Conservation (phyloP, 225 moss, liverwort and hornwort genomes). For the Sphagnum contortum region DNA sequence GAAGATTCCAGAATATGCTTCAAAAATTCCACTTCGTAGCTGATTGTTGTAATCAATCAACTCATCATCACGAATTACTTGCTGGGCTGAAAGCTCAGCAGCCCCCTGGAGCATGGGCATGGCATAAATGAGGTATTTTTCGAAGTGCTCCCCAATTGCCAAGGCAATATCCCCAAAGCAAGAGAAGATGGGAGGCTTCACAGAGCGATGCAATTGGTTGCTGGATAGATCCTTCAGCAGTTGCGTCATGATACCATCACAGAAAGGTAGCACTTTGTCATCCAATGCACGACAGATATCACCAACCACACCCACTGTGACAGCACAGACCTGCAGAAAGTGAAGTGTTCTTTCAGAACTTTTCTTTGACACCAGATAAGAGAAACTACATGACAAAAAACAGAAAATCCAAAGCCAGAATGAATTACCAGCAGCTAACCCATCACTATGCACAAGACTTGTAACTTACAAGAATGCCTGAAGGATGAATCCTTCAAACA, state of each 20-base stretch:
- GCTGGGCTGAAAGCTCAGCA: slow-evolving; percentile 2
- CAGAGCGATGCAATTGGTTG: slow-evolving; percentile 4
- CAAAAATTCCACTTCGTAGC: slow-evolving; percentile 5
- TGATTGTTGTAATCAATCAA: slow-evolving; percentile 8
- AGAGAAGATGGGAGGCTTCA: slow-evolving; percentile 7
- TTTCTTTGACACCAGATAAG: too few species aligned
- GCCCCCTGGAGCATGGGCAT: slow-evolving; percentile 7
- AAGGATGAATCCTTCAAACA: too few species aligned
- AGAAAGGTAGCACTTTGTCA: slow-evolving; percentile 5
- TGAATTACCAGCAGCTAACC: too few species aligned
- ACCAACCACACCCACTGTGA: slow-evolving; percentile 6
- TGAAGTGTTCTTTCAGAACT: too few species aligned
- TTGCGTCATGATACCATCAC: slow-evolving; percentile 8
- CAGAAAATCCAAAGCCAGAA: too few species aligned
- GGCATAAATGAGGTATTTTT: slow-evolving; percentile 6
- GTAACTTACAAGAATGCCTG: too few species aligned
- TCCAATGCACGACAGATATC: slow-evolving; percentile 8
- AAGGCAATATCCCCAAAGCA: slow-evolving; percentile 7
- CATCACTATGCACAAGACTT: too few species aligned
- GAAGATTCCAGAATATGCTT: slow-evolving; percentile 7
- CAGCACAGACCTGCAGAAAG: slow-evolving; percentile 4
- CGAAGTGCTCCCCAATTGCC: slow-evolving; percentile 4
- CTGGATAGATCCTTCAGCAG: slow-evolving; percentile 7
- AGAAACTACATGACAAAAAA: too few species aligned
- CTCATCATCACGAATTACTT: slow-evolving; percentile 6